Base-by-base conservation (phyloP, 192 early-diverging fungal species). In the Endogone sp. region DNA sequence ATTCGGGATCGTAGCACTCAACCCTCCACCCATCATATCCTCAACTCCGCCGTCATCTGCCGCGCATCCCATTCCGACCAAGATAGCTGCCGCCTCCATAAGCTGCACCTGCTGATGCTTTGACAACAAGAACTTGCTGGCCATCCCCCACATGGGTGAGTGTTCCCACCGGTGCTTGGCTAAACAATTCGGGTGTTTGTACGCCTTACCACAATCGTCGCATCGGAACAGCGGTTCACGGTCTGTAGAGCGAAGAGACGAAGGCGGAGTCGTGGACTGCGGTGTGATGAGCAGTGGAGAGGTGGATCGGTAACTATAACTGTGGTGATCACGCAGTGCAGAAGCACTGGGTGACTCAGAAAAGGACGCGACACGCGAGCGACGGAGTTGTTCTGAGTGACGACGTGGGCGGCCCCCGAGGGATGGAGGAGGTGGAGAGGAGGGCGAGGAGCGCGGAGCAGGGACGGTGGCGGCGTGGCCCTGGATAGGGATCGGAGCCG, bases 21-120 rank as follows among this genome's bases (percentile, higher is more conserved):
- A 11, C 0, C 9, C 16, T 16, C 16, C 37, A 49, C 16, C 37
- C 37, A 49, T 11, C 37, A 6, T 49, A 16, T 16, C 37, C 6
- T 11, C 37, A 0, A 6, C 37, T 49, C 16, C 37, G 6, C 37
- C 37, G 9, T 49, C 37, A 6, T 16, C 16, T 16, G 37, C 37
- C 6, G 37, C 37, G 37, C 37, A 16, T 11, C 79, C 78, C 79
- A 86, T 82, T 32, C 79, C 75, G 55, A 90, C 71, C 20, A 90
- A 68, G 24, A 87, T 86, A 23, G 87, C 78, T 2, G 88, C 88
- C 9, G 88, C 86, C 71, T 90, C 88, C 60, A 90, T 75, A 60
- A 90, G 56, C 56, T 87, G 85, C 4, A 90, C 88, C 64, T 90
- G 88, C 63, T 88, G 86, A 73, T 90, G 88, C 71, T 90, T 90